Percentiles rank a stretch among this genome's conserved stretches.
phyloP scores from a whole-genome alignment of 352 stramenopile species.

The Elongisporangium anandrum region DNA sequence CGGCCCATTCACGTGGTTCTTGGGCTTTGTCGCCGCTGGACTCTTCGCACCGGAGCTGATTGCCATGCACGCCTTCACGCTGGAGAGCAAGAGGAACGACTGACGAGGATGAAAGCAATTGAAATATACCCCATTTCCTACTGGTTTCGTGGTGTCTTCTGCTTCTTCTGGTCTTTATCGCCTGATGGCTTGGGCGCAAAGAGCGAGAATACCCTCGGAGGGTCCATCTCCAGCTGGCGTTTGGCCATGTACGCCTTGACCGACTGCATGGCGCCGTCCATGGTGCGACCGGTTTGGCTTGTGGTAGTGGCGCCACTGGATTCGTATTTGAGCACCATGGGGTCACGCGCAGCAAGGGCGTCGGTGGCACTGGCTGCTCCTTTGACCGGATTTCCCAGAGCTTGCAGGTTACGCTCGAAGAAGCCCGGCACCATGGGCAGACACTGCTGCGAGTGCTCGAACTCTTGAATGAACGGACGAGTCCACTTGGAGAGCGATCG shows the following conservation, averaged over 20 bases:
- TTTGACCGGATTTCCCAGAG: neutral
- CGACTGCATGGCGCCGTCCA: constrained; percentile 19
- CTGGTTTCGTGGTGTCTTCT: neutral
- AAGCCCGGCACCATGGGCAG: constrained; percentile 57
- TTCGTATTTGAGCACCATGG: neutral
- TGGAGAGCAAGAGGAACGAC: constrained; percentile 13
- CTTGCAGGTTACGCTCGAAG: constrained; percentile 45
- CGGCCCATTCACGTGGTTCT: constrained; percentile 67
- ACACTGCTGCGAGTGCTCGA: constrained; percentile 62
- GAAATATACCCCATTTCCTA: neutral
- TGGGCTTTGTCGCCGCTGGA: constrained; percentile 56
- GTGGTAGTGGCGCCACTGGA: constrained; percentile 2
- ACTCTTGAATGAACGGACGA: constrained; percentile 64
- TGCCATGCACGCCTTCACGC: constrained; percentile 81
- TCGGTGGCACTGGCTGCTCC: constrained; percentile 25
- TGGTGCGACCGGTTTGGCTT: constrained; percentile 3
- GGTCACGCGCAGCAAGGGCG: neutral
- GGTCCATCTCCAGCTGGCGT: constrained; percentile 6
- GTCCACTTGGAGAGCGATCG: constrained; percentile 81
- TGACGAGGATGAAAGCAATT: neutral
- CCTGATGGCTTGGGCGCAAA: neutral
- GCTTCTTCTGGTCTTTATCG: neutral
- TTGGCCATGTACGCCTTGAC: constrained; percentile 30
- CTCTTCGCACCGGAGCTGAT: constrained; percentile 60
- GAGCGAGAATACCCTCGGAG: neutral